Conservation (phyloP, 345 rosid species). For the Rhizophora mangle region DNA sequence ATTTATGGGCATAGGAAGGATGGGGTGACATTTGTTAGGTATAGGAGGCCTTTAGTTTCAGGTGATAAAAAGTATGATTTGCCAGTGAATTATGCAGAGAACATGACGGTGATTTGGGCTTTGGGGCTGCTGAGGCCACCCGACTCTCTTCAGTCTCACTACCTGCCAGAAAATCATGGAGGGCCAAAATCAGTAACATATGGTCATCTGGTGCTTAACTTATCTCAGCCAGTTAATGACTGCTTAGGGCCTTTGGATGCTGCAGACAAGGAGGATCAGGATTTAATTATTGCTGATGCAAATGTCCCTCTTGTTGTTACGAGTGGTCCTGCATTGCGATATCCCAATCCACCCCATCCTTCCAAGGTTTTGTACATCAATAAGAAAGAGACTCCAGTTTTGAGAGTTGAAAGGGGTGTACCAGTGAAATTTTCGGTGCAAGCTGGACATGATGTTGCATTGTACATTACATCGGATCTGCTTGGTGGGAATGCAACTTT, state of each 20-base stretch:
- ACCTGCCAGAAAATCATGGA: conserved; percentile 89
- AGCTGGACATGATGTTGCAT: conserved; percentile 74
- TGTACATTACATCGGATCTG: conserved; percentile 75
- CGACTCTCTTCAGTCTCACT: conserved; percentile 63
- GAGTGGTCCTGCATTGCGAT: conserved; percentile 42
- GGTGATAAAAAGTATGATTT: conserved; percentile 69
- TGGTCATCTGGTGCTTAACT: conserved; percentile 50
- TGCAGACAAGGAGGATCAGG: conserved; percentile 65
- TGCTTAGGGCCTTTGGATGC: conserved; percentile 72
- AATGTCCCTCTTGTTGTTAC: conserved; percentile 52
- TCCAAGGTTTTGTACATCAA: conserved; percentile 59
- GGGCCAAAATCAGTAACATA: conserved; percentile 40
- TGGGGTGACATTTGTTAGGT: conserved; percentile 89
- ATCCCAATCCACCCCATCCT: conserved; percentile 69
- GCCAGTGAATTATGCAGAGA: conserved; percentile 52
- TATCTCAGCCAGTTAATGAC: conserved; percentile 43
- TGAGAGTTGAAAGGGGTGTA: conserved; percentile 79
- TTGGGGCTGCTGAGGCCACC: conserved; percentile 88
- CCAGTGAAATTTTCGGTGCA: conserved; percentile 57
- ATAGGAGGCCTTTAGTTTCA: conserved; percentile 53
- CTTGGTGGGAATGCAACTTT: conserved; percentile 90
- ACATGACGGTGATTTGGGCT: conserved; percentile 79
- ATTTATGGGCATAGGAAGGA: conserved; percentile 92
- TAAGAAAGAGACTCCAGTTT: conserved; percentile 66
- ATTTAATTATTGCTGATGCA: conserved; percentile 53